phyloP scores from a whole-genome alignment of 768 basidiomycete species.

The Suillus fuscotomentosus region DNA sequence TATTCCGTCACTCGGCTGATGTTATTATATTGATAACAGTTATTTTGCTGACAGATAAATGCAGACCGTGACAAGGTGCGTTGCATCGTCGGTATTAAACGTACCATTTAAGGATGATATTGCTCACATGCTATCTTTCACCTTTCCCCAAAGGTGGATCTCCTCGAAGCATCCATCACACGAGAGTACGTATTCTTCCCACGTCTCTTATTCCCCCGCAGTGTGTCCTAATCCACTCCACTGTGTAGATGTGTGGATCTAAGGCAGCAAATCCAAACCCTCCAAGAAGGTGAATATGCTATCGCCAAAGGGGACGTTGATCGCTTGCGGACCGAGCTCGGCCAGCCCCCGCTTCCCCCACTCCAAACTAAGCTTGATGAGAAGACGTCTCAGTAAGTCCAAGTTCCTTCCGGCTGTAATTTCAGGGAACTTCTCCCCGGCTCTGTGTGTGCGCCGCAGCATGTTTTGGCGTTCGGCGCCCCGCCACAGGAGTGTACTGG shows the following conservation, averaged over 20 bases:
- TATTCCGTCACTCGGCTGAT: slow-evolving; percentile 7
- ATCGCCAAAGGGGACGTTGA: slow-evolving; percentile 77
- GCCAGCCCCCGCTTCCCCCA: slow-evolving; percentile 70
- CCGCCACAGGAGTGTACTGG: neutral
- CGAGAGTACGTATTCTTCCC: slow-evolving; percentile 53
- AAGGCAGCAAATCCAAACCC: slow-evolving; percentile 58
- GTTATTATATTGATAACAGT: slow-evolving; percentile 8
- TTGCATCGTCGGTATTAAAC: slow-evolving; percentile 3
- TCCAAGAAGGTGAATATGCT: slow-evolving; percentile 78
- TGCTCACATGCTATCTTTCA: slow-evolving; percentile 7
- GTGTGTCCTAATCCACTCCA: neutral
- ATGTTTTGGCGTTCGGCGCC: neutral
- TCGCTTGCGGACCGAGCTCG: slow-evolving; percentile 69
- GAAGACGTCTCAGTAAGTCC: slow-evolving; percentile 50
- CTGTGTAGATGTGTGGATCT: slow-evolving; percentile 59
- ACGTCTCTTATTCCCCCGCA: slow-evolving; percentile 6
- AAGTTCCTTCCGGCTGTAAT: slow-evolving; percentile 9
- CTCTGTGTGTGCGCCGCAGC: neutral
- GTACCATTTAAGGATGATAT: slow-evolving; percentile 5
- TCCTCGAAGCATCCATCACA: slow-evolving; percentile 63
- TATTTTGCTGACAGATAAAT: slow-evolving; percentile 52
- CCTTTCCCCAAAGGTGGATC: slow-evolving; percentile 48
- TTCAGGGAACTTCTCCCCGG: neutral
- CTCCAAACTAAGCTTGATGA: slow-evolving; percentile 76
- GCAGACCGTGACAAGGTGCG: slow-evolving; percentile 75